Evolutionary conservation across 768 basidiomycete genomes (phyloP), one percentile per base, ranked within the genome.

Genomic region (Hypsizygus marmoreus): DNA sequence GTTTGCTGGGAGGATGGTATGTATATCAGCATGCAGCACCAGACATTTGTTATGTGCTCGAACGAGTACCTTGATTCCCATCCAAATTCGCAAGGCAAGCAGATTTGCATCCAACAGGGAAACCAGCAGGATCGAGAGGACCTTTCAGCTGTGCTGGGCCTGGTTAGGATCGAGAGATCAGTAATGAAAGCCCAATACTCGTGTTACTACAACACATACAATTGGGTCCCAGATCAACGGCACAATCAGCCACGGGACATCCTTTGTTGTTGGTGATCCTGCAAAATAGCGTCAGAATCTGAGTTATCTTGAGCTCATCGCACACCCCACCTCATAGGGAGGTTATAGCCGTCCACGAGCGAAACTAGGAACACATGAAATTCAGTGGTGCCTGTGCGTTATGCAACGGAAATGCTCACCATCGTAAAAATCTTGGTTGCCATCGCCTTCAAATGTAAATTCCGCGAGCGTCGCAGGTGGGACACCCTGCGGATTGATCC

Each of bases 391-490:
- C n/a, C n/a, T n/a, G n/a, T n/a, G n/a, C n/a, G 13, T 35, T 11
- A 16, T 11, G 43, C 8, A 36, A 25, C 6, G 33, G 13, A 33
- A 12, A 19, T 13, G 50, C 68, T 8, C 36, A 81, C 81, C 75
- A 60, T 84, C 82, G 43, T 84, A 86, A 50, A 69, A 81, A 49
- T 86, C 85, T 2, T 43, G 32, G 34, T 67, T 70, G 10, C 67
- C 70, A 30, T 65, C 60, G 1, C 60, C 71, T 49, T 68, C 49
- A 4, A 86, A 63, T 8, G 81, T 85, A 67, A 77, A 86, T 55
- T 87, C 83, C 1, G 85, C 86, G 30, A 86, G 65, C 6, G 77
- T 76, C 12, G 77, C 84, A 37, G 86, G 86, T 22, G 84, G 83
- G 11, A 81, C 74, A 36, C 80, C 82, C 71, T 74, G 13, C 8